Evolutionary conservation across 495 filamentous ascomycete genomes (phyloP), one percentile per base, ranked within the genome.

Genomic region (Aspergillus cavernicola): DNA sequence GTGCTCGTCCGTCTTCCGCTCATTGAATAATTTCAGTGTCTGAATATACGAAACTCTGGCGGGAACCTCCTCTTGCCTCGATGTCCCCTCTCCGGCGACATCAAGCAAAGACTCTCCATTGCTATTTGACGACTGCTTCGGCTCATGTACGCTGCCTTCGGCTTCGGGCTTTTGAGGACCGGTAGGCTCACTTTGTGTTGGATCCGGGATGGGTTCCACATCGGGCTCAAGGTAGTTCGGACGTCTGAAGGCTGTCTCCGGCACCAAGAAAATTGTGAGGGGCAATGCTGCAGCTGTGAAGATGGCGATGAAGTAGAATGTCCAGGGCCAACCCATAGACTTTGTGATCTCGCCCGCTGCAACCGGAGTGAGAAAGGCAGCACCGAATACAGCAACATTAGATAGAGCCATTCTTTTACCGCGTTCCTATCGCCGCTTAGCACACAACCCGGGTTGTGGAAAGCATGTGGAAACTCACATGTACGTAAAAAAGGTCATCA

Each of bases 321-420:
- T 85, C 86, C 86, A 88, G 60, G 77, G 66, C 89, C 90, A 97
- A 22, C 81, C 79, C 12, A 97, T 77, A 0, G 76, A 74, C 38
- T 79, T 70, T 18, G 90, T 92, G 53, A 96, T 91, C 63, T 88
- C 91, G 28, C 92, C 92, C 1, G 91, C 90, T 9, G 92, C 68
- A 23, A 95, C 89, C 0, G 90, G 92, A 0, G 92, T 96, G 64
- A 96, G 86, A 61, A 97, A 96, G 4, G 92, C 89, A 6, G 90
- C 89, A 1, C 92, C 92, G 64, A 95, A 97, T 9, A 96, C 77
- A 3, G 91, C 84, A 43, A 97, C 80, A 65, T 96, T 97, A 10
- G 86, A 85, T 26, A 95, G 73, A 9, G 92, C 92, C 91, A 97
- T 97, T 40, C 91, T 81, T 62, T 85, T 88, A 20, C 91, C 92